These are phyloP conservation scores for Lentinula sp. DNA, from an alignment of 768 basidiomycete genomes.

Conservation along the genomic window DNA sequence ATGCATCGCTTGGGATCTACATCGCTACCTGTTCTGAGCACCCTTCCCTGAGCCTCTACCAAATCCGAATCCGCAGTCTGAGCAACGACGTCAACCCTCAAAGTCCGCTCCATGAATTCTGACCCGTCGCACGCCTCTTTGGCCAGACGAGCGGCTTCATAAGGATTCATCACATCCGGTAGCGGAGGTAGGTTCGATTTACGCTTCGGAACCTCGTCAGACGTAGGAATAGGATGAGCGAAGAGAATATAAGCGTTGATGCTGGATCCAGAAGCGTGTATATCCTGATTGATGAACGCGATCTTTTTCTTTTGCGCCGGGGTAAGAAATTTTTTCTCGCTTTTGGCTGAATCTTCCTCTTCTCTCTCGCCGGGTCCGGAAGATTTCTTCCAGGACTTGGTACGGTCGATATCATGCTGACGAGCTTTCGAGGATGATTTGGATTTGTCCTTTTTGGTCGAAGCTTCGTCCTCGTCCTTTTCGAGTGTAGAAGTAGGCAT, in stretches of 20 bases:
- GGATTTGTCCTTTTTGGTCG: constrained; percentile 22
- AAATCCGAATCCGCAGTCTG: constrained; percentile 15
- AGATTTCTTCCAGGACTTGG: constrained; percentile 51
- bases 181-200: constrained; percentile 43
- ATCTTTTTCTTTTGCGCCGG: constrained; percentile 88
- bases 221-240: constrained; percentile 52
- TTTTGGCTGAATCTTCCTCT: constrained; percentile 30
- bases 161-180: constrained; percentile 51
- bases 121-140: constrained; percentile 62
- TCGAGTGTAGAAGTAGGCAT: constrained; percentile 66
- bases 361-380: constrained; percentile 23
- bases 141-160: constrained; percentile 58
- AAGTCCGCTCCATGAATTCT: constrained; percentile 66
- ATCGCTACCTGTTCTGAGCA: constrained; percentile 20
- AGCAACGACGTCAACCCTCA: constrained; percentile 72
- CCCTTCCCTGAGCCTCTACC: constrained; percentile 15
- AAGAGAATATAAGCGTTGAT: constrained; percentile 92
- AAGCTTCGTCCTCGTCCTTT: constrained; percentile 27
- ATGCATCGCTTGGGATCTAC: constrained; percentile 76
- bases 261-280: constrained; percentile 70
- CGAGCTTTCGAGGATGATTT: constrained; percentile 27
- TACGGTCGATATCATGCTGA: constrained; percentile 51
- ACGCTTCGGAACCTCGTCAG: constrained; percentile 11
- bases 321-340: constrained; percentile 66
- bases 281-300: constrained; percentile 89